These are phyloP conservation scores for Penicillium turbatum DNA, from an alignment of 495 filamentous ascomycete genomes.

Conservation along the genomic window DNA sequence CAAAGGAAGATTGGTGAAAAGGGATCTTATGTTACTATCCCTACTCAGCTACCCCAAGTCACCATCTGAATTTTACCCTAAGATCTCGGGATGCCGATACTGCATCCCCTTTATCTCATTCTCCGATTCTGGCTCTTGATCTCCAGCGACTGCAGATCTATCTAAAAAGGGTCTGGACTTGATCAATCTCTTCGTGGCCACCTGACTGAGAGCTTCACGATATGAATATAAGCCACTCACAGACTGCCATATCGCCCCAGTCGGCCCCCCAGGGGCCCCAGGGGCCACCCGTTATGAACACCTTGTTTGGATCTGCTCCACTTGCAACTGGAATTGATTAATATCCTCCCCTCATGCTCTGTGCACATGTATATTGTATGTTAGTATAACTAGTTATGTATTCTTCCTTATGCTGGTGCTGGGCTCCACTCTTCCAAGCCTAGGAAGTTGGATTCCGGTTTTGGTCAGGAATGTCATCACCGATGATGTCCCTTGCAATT, in stretches of 20 bases:
- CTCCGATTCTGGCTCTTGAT: neutral
- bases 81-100: constrained; percentile 3
- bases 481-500: too few species aligned
- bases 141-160: neutral
- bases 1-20: too few species aligned
- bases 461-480: neutral
- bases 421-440: neutral
- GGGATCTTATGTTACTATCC: too few species aligned
- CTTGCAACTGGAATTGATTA: neutral
- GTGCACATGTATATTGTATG: neutral
- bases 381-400: too few species aligned
- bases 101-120: neutral
- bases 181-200: constrained; percentile 26
- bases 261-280: neutral
- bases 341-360: neutral
- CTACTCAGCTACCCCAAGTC: too few species aligned
- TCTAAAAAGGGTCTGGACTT: constrained; percentile 4
- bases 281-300: neutral
- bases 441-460: constrained; percentile 2
- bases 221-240: constrained; percentile 4
- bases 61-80: too few species aligned
- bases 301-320: constrained; percentile 7
- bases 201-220: constrained; percentile 17
- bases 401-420: neutral
- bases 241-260: neutral